Evolutionary conservation across 2,329 filamentous ascomycete genomes (phyloP).

Genomic region (Stromatinia cepivora): DNA sequence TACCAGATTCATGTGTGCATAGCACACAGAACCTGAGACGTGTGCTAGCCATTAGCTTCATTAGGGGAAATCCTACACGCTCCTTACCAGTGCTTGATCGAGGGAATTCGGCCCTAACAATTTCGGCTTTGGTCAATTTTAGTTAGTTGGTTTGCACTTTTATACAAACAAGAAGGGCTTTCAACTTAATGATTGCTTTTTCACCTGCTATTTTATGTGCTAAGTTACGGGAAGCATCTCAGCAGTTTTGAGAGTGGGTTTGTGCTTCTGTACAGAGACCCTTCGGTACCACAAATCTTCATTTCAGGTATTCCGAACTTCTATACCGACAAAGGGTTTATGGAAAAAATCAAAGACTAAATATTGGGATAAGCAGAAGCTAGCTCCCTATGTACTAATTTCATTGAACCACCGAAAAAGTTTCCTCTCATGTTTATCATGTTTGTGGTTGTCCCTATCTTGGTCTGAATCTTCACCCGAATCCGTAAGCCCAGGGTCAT

Average conservation of each 20-base stretch:
- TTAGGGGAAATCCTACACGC: background rate
- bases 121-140: background rate
- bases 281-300: background rate
- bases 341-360: background rate
- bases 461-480: background rate
- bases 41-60: background rate
- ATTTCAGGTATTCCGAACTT: background rate
- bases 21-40: background rate
- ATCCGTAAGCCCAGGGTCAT: background rate
- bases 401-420: background rate
- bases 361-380: background rate
- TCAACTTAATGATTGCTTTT: no score
- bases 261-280: background rate
- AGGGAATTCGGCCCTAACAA: background rate
- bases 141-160: background rate
- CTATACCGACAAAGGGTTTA: background rate
- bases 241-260: background rate
- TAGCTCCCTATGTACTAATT: background rate
- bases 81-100: background rate
- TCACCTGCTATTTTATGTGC: no score
- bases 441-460: accelerated
- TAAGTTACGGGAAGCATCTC: no score
- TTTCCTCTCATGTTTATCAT: background rate
- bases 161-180: background rate
- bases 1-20: background rate